These are phyloP conservation scores for Phaeomoniella chlamydospora DNA, from an alignment of 2,329 filamentous ascomycete species.

Conservation along the genomic window DNA sequence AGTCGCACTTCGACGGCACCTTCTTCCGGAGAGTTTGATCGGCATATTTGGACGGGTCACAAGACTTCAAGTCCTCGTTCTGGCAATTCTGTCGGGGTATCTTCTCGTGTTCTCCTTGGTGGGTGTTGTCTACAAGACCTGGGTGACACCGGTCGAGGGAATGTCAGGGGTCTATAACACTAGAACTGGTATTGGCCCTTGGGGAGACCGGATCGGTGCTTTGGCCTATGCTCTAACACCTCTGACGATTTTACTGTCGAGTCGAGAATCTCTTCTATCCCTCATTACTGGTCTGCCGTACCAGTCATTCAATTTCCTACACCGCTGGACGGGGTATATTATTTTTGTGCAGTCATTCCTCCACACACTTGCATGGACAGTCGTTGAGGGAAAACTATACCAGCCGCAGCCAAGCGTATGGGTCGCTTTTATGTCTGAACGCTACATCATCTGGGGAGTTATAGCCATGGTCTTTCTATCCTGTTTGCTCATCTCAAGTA, in stretches of 20 bases:
- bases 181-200: slow-evolving; percentile 51
- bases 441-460: slow-evolving; percentile 60
- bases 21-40: slow-evolving; percentile 46
- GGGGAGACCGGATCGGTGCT: slow-evolving; percentile 53
- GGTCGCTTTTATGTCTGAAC: slow-evolving; percentile 42
- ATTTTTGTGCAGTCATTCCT: slow-evolving; percentile 54
- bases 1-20: slow-evolving; percentile 30
- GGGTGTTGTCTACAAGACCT: slow-evolving; percentile 53
- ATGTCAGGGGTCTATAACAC: slow-evolving; percentile 44
- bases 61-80: slow-evolving; percentile 50
- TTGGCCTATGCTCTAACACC: slow-evolving; percentile 63
- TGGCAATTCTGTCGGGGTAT: slow-evolving; percentile 45
- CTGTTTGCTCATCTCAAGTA: slow-evolving; percentile 46
- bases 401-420: slow-evolving; percentile 53
- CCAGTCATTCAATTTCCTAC: slow-evolving; percentile 64
- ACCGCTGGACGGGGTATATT: slow-evolving; percentile 61
- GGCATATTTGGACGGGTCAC: slow-evolving; percentile 53
- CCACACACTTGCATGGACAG: slow-evolving; percentile 57
- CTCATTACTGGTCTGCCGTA: slow-evolving; percentile 60
- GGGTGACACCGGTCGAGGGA: slow-evolving; percentile 54
- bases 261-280: slow-evolving; percentile 55
- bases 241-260: slow-evolving; percentile 51
- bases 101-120: slow-evolving; percentile 54
- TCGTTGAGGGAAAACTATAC: slow-evolving; percentile 53
- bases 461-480: slow-evolving; percentile 52